Evolutionary conservation across 768 basidiomycete species (phyloP), one percentile per base, ranked within the genome.

Genomic region (Tricholomella constricta): DNA sequence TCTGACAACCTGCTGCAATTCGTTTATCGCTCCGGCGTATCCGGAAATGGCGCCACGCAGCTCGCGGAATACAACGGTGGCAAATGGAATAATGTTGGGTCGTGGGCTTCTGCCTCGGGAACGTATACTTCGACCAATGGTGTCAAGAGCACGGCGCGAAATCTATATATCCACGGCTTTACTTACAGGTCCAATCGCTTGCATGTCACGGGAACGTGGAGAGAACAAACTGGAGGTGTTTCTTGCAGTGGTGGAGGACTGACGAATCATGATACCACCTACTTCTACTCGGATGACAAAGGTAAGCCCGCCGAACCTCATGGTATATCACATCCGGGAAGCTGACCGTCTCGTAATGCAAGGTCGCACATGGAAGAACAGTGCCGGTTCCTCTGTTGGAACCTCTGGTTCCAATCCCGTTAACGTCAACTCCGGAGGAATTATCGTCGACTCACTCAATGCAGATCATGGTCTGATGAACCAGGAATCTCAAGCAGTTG

Each of bases 391-490:
- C 3, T 60, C 59, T 12, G 62, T 78, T 25, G 76, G 69, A 15
- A 75, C 71, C 3, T 77, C 76, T 4, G 76, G 75, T 2, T 70
- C 71, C 3, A 72, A 58, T 42, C 74, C 76, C 19, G 57, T 77
- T 3, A 74, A 72, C 49, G 76, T 79, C 43, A 78, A 75, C 44
- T 73, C 73, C 1, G 67, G 61, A 6, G 78, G 76, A 10, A 74
- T 78, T 14, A 73, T 77, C 47, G 65, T 77, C 22, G 78, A 79
- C 50, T 61, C 74, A 4, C 62, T 78, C 19, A 70, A 79, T 46
- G 74, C 78, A 9, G 73, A 79, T 53, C 78, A 79, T 57, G 78
- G 72, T 2, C 67, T 79, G n/a, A 78, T 79, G 75, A 79, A 79
- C 57, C 78, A 79, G 59, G 78, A 79, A 52, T 76, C 76, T 0